Evolutionary conservation across 306 rosid genomes (phyloP), one percentile per base, ranked within the genome.

Genomic region (Abrus pulchellus): DNA sequence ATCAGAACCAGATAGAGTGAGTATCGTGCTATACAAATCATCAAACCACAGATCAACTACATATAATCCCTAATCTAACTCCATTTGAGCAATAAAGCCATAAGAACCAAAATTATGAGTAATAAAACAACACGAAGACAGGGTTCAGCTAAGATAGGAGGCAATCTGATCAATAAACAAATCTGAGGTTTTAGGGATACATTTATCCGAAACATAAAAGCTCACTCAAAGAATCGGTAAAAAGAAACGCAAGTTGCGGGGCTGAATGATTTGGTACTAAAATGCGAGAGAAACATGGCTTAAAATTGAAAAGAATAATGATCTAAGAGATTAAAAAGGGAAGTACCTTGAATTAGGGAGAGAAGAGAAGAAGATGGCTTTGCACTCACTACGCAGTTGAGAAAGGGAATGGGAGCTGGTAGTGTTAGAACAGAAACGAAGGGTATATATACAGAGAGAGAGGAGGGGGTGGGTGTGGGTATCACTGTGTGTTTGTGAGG

Each of bases 11-110:
- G 55, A 63, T 9, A 78, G 3, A 43, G 76, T 34, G 1, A 45
- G 10, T 3, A 38, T 6, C 47, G 73, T 9, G 52, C 74, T 69
- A 53, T 3, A 52, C 3, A 50, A 71, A 34, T 49, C 63, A n/a
- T 7, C 40, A 65, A 70, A 53, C 32, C 47, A 36, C 57, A 86
- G 89, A 88, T 88, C 89, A 57, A 84, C 44, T 41, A 71, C 65
- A 72, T 6, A 30, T 12, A 56, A 55, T 7, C 64, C 44, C 20
- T 27, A 83, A 77, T 74, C 83, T 20, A 75, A 75, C 68, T 50
- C 60, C 48, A 28, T 40, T 55, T 13, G 20, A 62, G 57, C 33
- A 67, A 73, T 52, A 44, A 62, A 62, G 20, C 34, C 41, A 70
- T 29, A 47, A 27, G 48, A 76, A 40, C 57, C 13, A 9, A 52